These are phyloP conservation scores for Tetrapisispora fleetii DNA, from an alignment of 805 yeast species.

Conservation along the genomic window DNA sequence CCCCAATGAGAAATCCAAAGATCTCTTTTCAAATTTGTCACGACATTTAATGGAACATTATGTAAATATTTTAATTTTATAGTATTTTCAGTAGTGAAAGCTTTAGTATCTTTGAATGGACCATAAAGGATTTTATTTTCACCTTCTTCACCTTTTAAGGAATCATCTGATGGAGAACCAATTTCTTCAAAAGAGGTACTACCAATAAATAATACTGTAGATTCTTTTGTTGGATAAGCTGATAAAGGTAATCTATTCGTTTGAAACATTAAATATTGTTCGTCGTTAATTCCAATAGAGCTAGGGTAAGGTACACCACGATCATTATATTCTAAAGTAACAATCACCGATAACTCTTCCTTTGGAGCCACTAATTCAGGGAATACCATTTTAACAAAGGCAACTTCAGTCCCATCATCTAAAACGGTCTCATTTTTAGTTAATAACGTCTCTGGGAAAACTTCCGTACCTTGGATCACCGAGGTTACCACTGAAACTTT, in stretches of 20 bases:
- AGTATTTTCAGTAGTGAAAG: constrained; percentile 37
- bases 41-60: constrained; percentile 54
- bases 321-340: constrained; percentile 41
- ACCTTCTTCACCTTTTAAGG: constrained; percentile 32
- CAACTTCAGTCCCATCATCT: constrained; percentile 20
- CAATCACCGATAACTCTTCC: constrained; percentile 37
- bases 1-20: constrained; percentile 88
- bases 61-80: constrained; percentile 53
- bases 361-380: constrained; percentile 64
- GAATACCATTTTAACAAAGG: constrained; percentile 41
- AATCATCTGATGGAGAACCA: constrained; percentile 12
- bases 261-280: constrained; percentile 48
- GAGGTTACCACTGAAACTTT: constrained; percentile 31
- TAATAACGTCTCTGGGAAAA: background rate
- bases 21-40: constrained; percentile 54
- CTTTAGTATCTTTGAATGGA: constrained; percentile 38
- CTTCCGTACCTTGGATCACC: background rate
- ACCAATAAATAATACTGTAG: constrained; percentile 34
- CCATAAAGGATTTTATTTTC: constrained; percentile 43
- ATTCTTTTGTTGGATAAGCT: constrained; percentile 51
- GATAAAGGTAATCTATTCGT: constrained; percentile 49
- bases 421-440: constrained; percentile 16
- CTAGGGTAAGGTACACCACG: constrained; percentile 54
- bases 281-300: constrained; percentile 45
- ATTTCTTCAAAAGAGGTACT: constrained; percentile 15